A percentile compares a stretch with the other conserved stretches of the same genome.
Evolutionary conservation across 192 early-diverging fungal genomes (phyloP).

Genomic region (Coemansia sp.): DNA sequence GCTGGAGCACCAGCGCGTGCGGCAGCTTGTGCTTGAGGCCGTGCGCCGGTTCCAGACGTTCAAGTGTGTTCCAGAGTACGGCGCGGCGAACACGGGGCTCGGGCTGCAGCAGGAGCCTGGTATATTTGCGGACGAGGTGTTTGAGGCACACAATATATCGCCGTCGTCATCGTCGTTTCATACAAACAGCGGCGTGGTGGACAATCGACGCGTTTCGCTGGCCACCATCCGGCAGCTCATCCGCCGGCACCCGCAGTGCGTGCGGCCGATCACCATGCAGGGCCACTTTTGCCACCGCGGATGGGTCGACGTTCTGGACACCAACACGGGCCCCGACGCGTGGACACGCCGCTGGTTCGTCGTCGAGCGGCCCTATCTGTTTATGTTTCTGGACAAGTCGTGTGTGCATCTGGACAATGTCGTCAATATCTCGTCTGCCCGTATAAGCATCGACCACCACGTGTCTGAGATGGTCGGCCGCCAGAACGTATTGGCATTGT

Average conservation of each 20-base stretch:
- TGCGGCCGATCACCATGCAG: conserved; percentile 21
- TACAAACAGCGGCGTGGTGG: too few relatives aligned
- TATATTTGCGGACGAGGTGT: neutral
- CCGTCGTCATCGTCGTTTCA: too few relatives aligned
- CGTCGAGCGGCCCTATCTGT: conserved; percentile 70
- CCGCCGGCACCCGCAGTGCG: conserved; percentile 1
- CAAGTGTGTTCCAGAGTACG: conserved; percentile 6
- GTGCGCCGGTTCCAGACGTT: conserved; percentile 11
- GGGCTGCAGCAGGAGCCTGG: conserved; percentile 32
- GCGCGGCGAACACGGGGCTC: neutral
- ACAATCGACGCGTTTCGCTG: neutral
- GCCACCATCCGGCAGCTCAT: conserved; percentile 14
- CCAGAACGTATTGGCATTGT: conserved; percentile 27
- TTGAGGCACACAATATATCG: neutral
- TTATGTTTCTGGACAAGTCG: conserved; percentile 64
- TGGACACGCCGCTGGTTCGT: conserved; percentile 84
- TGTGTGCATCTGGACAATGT: conserved; percentile 70
- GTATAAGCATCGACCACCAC: conserved; percentile 18
- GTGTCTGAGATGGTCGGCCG: conserved; percentile 38
- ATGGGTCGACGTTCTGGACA: conserved; percentile 32
- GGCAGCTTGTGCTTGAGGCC: conserved; percentile 13
- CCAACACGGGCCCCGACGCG: conserved; percentile 34
- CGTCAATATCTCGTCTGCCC: conserved; percentile 70
- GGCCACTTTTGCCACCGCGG: conserved; percentile 30
- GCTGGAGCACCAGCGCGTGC: conserved; percentile 11